Conservation (phyloP, 2,329 filamentous ascomycete genomes). For the Curvularia eragrostidis region DNA sequence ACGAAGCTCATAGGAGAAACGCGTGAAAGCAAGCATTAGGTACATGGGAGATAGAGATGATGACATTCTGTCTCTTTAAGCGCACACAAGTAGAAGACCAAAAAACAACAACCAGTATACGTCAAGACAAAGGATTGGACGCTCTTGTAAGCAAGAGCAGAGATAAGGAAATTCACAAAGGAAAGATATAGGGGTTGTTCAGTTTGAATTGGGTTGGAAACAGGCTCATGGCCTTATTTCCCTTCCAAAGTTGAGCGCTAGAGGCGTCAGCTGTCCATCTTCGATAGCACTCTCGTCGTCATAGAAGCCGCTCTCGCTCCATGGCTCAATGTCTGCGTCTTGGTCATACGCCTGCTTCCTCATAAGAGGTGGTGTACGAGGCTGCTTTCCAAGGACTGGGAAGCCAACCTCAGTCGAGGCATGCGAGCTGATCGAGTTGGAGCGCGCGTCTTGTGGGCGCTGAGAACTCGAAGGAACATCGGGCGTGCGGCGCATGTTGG, state of each 20-base stretch:
- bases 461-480: conserved; percentile 48
- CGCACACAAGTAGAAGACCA: not conserved
- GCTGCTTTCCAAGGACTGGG: conserved; percentile 41
- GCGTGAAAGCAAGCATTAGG: conserved; percentile 8
- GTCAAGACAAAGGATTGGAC: conserved; percentile 5
- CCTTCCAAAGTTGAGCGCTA: conserved; percentile 44
- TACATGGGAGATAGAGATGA: not conserved
- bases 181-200: conserved; percentile 3
- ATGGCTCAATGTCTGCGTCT: conserved; percentile 62
- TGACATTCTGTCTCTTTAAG: not conserved
- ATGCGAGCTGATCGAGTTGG: conserved; percentile 39
- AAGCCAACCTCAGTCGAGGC: conserved; percentile 41
- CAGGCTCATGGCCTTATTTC: conserved; percentile 28
- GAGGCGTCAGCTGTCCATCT: conserved; percentile 47
- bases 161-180: conserved; percentile 11
- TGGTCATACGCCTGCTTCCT: conserved; percentile 64
- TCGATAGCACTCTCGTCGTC: conserved; percentile 58
- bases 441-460: conserved; percentile 36
- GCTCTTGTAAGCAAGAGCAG: conserved; percentile 3
- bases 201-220: not conserved
- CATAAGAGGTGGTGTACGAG: conserved; percentile 62
- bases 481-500: conserved; percentile 69
- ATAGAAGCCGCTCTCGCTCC: conserved; percentile 56
- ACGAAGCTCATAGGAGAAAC: not conserved
- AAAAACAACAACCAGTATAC: conserved; percentile 2